These are phyloP conservation scores for Phaeoacremonium minimum DNA, from an alignment of 2,329 filamentous ascomycete genomes.

Conservation along the genomic window DNA sequence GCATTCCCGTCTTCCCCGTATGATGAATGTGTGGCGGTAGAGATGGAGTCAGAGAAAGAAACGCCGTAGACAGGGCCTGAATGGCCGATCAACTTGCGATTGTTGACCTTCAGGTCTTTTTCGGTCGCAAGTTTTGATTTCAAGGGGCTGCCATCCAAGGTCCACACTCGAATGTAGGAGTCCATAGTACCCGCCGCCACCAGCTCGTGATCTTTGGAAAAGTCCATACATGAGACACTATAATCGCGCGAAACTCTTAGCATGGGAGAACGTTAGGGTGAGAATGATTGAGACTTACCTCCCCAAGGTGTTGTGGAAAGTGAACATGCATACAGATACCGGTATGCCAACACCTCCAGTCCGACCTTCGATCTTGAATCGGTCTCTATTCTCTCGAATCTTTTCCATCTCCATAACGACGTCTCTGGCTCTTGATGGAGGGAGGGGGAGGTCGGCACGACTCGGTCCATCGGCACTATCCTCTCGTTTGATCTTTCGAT, in stretches of 20 bases:
- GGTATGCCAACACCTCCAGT: conserved; percentile 80
- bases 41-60: conserved; percentile 74
- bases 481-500: conserved; percentile 83
- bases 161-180: conserved; percentile 95
- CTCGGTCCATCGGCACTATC: conserved; percentile 80
- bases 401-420: conserved; percentile 93
- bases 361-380: conserved; percentile 81
- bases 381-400: conserved; percentile 86
- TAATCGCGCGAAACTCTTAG: too few relatives aligned
- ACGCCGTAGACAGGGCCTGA: conserved; percentile 85
- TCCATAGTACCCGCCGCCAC: conserved; percentile 88
- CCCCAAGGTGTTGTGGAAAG: conserved; percentile 94
- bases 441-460: conserved; percentile 76
- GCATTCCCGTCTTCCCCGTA: conserved; percentile 43
- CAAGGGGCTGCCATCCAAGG: conserved; percentile 78
- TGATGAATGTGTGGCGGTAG: conserved; percentile 43
- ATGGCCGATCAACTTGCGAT: conserved; percentile 78
- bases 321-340: conserved; percentile 94
- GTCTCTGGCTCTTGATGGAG: conserved; percentile 82
- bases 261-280: conserved; percentile 1
- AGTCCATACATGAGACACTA: conserved; percentile 89
- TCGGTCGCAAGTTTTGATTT: conserved; percentile 58
- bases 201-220: conserved; percentile 84
- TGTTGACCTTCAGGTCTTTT: conserved; percentile 56
- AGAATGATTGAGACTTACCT: conserved; percentile 50